phyloP scores from a whole-genome alignment of 2,329 filamentous ascomycete species.

The Rutstroemia sp. region DNA sequence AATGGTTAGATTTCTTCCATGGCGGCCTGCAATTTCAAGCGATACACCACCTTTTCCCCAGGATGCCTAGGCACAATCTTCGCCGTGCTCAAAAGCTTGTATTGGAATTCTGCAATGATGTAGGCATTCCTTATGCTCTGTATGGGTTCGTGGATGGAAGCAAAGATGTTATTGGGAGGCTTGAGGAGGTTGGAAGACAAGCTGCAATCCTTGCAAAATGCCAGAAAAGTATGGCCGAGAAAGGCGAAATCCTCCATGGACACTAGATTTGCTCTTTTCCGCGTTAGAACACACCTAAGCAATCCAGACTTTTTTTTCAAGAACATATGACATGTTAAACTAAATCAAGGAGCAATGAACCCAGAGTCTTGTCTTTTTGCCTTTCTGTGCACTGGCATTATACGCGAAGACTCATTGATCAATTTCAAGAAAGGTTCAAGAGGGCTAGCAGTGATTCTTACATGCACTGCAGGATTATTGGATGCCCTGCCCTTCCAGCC shows the following conservation, averaged over 20 bases:
- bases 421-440: no score
- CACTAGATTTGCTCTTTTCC: conserved; percentile 1
- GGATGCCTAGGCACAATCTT: conserved; percentile 79
- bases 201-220: conserved; percentile 71
- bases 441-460: neutral
- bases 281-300: neutral
- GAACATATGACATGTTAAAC: neutral
- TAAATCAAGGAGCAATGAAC: neutral
- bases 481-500: no score
- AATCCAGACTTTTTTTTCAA: neutral
- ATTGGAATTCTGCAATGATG: conserved; percentile 73
- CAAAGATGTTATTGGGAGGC: conserved; percentile 65
- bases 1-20: conserved; percentile 84
- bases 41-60: conserved; percentile 78
- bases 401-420: neutral
- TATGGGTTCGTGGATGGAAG: conserved; percentile 83
- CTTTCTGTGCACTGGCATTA: neutral
- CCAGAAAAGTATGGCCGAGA: conserved; percentile 40
- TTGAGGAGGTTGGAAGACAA: conserved; percentile 75
- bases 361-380: neutral
- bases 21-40: conserved; percentile 86
- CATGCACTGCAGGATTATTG: no score
- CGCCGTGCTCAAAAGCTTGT: conserved; percentile 68
- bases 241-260: conserved; percentile 24
- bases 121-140: conserved; percentile 75